Evolutionary conservation across 495 filamentous ascomycete genomes (phyloP), one percentile per base, ranked within the genome.

Genomic region (Sordaria brevicollis): DNA sequence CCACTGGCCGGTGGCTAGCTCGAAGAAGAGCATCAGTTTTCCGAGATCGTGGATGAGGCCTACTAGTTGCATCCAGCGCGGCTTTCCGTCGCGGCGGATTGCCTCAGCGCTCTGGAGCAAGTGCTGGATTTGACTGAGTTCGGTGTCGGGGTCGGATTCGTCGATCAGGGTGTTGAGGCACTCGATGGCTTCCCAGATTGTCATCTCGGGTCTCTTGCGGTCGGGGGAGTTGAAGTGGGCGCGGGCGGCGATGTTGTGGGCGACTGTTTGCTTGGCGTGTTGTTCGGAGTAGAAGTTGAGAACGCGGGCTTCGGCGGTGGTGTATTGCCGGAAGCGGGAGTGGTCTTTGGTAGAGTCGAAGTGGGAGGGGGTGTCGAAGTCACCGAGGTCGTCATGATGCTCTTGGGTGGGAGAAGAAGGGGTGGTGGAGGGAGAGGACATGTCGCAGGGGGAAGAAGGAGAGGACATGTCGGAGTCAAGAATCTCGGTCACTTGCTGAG

Each of bases 1-100:
- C 93, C 93, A 96, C 77, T 97, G 93, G 65, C 93, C 92, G 69
- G 89, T 80, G 10, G 90, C 91, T 66, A 87, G 90, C 79, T 89
- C 92, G 81, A 95, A 93, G 84, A 88, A 94, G 9, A 78, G 73
- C 36, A 96, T 86, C 17, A 96, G 85, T 80, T 96, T 97, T 72
- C 93, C 93, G 15, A 96, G 84, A 72, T 96, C 93, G 79, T 97
- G 93, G 72, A 97, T 90, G n/a, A 96, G 85, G 1, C 93, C 93
- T 0, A 89, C 91, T 25, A 96, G 81, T 78, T 96, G 93, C 91
- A 96, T 94, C 93, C 93, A 97, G 37, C 91, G 85, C 6, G 93
- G 93, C 82, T 96, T 95, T 73, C 93, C 92, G 75, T 95, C 93
- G 41, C 90, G 87, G 19, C 92, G 88, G 75, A 96, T 93, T 0